Evolutionary conservation across 345 rosid genomes (phyloP).

Genomic region (Angophora floribunda): DNA sequence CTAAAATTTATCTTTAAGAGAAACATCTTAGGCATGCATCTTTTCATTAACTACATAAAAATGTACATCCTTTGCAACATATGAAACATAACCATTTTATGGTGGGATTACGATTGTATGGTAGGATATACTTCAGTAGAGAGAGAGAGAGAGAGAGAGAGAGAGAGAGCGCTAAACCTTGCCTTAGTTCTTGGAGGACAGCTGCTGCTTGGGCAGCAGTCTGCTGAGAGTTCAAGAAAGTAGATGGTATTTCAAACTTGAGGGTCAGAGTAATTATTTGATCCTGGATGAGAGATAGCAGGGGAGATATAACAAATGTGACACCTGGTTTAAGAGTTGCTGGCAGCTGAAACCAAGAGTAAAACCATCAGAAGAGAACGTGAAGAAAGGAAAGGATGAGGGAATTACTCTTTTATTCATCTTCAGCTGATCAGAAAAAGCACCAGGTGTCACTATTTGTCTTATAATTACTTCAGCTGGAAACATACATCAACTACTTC

Average conservation of each 20-base stretch:
- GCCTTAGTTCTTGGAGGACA: slow-evolving; percentile 79
- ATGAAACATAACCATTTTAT: background rate
- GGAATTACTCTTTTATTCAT: background rate
- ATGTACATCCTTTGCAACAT: background rate
- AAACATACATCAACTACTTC: background rate
- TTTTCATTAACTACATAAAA: background rate
- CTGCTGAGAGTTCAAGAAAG: slow-evolving; percentile 86
- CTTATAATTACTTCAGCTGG: background rate
- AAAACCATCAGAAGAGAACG: background rate
- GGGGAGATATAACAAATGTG: slow-evolving; percentile 78
- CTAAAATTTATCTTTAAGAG: background rate
- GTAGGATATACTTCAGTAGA: too few relatives aligned
- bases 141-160: background rate
- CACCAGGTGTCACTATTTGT: background rate
- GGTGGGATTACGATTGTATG: background rate
- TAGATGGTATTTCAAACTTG: slow-evolving; percentile 76
- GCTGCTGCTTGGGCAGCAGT: slow-evolving; percentile 70
- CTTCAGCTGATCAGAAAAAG: background rate
- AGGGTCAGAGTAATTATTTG: slow-evolving; percentile 80
- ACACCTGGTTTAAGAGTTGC: slow-evolving; percentile 81
- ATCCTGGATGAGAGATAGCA: slow-evolving; percentile 88
- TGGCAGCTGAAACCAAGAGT: slow-evolving; percentile 48
- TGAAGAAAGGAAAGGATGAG: too few relatives aligned
- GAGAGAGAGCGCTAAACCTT: slow-evolving; percentile 14
- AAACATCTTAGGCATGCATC: background rate